phyloP scores from a whole-genome alignment of 768 basidiomycete species.

The Leccinum uliginosum region DNA sequence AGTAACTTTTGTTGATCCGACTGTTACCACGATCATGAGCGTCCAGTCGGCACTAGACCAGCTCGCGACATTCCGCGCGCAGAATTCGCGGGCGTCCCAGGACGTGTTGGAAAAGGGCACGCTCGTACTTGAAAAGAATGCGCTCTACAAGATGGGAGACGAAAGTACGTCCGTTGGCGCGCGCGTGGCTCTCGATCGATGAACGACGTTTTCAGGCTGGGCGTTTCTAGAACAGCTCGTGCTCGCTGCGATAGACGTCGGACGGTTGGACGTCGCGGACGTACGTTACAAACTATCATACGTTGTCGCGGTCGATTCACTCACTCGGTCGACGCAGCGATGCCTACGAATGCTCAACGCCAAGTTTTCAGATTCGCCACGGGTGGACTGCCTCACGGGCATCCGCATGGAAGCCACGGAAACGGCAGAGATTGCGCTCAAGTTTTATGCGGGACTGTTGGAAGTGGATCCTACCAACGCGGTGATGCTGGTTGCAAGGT shows the following conservation, averaged over 20 bases:
- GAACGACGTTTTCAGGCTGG: constrained; percentile 52
- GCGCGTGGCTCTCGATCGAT: not conserved
- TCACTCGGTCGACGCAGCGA: constrained; percentile 10
- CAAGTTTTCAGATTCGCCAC: constrained; percentile 75
- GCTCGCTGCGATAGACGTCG: constrained; percentile 73
- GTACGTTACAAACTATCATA: constrained; percentile 40
- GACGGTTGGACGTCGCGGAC: constrained; percentile 67
- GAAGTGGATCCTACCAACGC: constrained; percentile 63
- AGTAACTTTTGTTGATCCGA: no score
- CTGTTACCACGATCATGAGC: constrained; percentile 35
- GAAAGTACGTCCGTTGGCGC: constrained; percentile 43
- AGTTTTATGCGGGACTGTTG: constrained; percentile 60
- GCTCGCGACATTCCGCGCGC: constrained; percentile 51
- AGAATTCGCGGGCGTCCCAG: constrained; percentile 50
- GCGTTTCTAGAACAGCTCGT: constrained; percentile 76
- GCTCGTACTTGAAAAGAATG: constrained; percentile 46
- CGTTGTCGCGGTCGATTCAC: not conserved
- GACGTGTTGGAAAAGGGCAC: constrained; percentile 55
- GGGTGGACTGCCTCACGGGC: constrained; percentile 74
- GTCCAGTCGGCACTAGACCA: constrained; percentile 45
- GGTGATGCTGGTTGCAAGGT: constrained; percentile 43
- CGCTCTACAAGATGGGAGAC: constrained; percentile 44
- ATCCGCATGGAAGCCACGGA: constrained; percentile 73
- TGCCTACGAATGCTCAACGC: constrained; percentile 51
- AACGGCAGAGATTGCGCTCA: constrained; percentile 49